A percentile compares a stretch with the other conserved stretches of the same genome.
Evolutionary conservation across 2,329 filamentous ascomycete genomes (phyloP).

Genomic region (Scolecobasidium constrictum): DNA sequence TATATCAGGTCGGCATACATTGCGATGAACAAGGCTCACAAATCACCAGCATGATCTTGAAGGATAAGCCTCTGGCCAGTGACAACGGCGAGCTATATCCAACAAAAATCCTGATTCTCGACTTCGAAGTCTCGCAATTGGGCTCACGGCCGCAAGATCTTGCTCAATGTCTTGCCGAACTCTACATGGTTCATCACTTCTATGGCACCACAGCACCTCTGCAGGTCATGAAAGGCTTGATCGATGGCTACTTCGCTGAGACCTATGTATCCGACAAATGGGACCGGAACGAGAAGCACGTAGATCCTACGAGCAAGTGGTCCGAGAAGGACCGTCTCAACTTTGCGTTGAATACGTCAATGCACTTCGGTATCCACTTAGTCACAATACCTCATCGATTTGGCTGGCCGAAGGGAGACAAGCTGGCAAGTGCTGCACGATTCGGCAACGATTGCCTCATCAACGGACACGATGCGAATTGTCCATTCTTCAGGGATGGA

Average conservation of each 20-base stretch:
- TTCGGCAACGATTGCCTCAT: not conserved
- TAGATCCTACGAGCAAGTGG: not conserved
- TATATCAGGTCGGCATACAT: not conserved
- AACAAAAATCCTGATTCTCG: not conserved
- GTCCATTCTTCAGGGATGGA: not conserved
- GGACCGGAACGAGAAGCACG: not conserved
- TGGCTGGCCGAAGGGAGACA: not conserved
- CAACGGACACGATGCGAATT: conserved; percentile 1
- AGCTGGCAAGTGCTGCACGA: not conserved
- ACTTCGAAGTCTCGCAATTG: not conserved
- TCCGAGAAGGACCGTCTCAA: not conserved
- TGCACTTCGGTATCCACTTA: not conserved
- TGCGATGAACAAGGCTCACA: not conserved
- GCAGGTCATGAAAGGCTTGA: not conserved
- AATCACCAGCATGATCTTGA: not conserved
- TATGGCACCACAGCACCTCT: not conserved
- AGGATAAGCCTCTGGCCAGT: not conserved
- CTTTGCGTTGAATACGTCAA: not conserved
- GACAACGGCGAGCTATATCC: not conserved
- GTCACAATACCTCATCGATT: not conserved
- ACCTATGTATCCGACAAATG: not conserved
- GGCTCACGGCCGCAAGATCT: not conserved
- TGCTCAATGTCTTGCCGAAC: not conserved
- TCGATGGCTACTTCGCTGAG: not conserved
- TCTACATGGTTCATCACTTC: not conserved